Evolutionary conservation across 2,329 filamentous ascomycete genomes (phyloP).

Genomic region (Alternaria ventricosa): DNA sequence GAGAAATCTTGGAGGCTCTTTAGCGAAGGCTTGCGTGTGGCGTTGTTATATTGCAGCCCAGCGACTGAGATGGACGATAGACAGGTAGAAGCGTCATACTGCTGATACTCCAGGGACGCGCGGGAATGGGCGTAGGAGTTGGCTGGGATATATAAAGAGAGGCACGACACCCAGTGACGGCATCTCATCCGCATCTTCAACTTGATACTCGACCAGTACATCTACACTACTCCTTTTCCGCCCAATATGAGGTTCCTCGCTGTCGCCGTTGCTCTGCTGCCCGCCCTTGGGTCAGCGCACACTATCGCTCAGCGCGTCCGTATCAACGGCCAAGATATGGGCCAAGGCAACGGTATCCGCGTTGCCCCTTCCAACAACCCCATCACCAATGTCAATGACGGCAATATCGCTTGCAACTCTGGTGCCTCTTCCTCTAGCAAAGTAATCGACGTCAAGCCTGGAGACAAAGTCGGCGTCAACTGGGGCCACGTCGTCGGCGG

Average conservation of each 20-base stretch:
- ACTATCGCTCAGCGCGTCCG: constrained; percentile 55
- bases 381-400: constrained; percentile 57
- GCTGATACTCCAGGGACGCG: background rate
- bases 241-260: constrained; percentile 40
- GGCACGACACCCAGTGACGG: background rate
- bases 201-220: background rate
- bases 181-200: constrained; percentile 4
- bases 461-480: constrained; percentile 60
- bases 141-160: constrained; percentile 17
- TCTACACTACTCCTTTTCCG: background rate
- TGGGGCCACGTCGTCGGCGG: constrained; percentile 64
- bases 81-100: constrained; percentile 1
- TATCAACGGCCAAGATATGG: constrained; percentile 52
- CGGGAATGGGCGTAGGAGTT: background rate
- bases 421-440: constrained; percentile 44
- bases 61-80: constrained; percentile 7
- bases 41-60: constrained; percentile 14
- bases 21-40: constrained; percentile 13
- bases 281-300: constrained; percentile 48
- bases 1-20: constrained; percentile 8
- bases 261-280: constrained; percentile 33
- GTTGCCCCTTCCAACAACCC: constrained; percentile 60
- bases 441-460: constrained; percentile 58
- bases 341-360: constrained; percentile 58
- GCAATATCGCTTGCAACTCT: constrained; percentile 57